Evolutionary conservation across 169 alveolate genomes (phyloP), one percentile per base, ranked within the genome.

Genomic region (Blepharisma undulans): DNA sequence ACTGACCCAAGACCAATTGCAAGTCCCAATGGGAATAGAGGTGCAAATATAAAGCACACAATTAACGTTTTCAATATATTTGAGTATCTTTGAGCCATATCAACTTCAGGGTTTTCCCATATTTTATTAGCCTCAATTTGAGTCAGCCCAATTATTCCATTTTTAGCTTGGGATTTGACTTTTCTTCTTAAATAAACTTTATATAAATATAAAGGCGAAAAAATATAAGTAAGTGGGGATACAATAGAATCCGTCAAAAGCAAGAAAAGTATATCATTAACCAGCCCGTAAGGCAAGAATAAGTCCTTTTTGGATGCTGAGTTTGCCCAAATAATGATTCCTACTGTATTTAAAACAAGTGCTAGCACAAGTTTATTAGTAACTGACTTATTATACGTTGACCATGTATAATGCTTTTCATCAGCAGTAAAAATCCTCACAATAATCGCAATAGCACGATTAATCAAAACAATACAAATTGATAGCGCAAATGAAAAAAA

Each of bases 81-180:
- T 30, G 87, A 88, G 21, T 88, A 76, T 48, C 87, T 74, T 4
- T 76, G 79, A 74, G 92, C 76, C 66, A 88, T 74, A 76, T 88
- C 92, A 5, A 88, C 59, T 30, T 22, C 32, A 88, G 85, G 74
- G 32, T 33, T 33, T 76, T 29, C 85, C 76, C 87, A 88, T 22
- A 76, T 33, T 76, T 22, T 33, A 30, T 88, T 88, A 1, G 59
- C 85, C 25, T 88, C 66, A 21, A 25, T 21, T 88, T 88, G 87
- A 76, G 92, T 86, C 10, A 30, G 12, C n/a, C 60, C 22, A 2
- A 66, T 72, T 71, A 25, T 36, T 16, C 92, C 92, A 8, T 32
- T 76, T 76, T 88, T 72, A 71, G 72, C 85, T 22, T 18, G 22
- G 18, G 2, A 1, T n/a, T 21, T 25, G 18, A 76, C 8, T 32